Conservation (phyloP, 2,329 filamentous ascomycete species). For the Fusarium solani-melongenae region DNA sequence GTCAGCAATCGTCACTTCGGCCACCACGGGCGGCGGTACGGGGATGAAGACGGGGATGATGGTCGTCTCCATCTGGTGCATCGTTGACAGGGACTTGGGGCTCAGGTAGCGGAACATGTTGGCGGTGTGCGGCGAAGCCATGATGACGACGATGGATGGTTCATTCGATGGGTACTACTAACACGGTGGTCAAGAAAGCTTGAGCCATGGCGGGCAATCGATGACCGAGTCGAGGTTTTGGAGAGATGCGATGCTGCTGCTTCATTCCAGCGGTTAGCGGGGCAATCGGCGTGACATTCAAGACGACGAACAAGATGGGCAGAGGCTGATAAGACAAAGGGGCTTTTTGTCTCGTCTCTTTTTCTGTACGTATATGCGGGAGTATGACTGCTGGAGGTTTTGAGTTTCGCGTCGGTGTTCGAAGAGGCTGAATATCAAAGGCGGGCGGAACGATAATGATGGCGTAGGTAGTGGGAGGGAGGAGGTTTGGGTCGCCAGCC, state of each 20-base stretch:
- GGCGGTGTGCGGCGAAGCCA: constrained; percentile 21
- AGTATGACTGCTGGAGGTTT: constrained; percentile 20
- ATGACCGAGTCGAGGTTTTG: constrained; percentile 18
- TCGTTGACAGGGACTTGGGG: constrained; percentile 47
- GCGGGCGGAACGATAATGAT: constrained; percentile 12
- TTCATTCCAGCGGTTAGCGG: constrained; percentile 57
- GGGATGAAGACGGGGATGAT: constrained; percentile 45
- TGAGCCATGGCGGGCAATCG: constrained; percentile 49
- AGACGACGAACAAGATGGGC: constrained; percentile 14
- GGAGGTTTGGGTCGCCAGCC: background rate
- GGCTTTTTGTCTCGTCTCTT: constrained; percentile 6
- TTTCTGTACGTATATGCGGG: constrained; percentile 1
- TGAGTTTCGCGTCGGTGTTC: constrained; percentile 2
- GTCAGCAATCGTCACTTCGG: constrained; percentile 47
- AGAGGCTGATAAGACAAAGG: constrained; percentile 25
- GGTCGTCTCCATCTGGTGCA: constrained; percentile 45
- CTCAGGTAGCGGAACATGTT: constrained; percentile 49
- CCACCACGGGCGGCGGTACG: constrained; percentile 4
- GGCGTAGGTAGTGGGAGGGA: constrained; percentile 18
- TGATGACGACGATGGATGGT: constrained; percentile 3
- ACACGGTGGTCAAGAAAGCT: constrained; percentile 56
- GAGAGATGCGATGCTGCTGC: constrained; percentile 29
- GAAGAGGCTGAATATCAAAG: constrained; percentile 29
- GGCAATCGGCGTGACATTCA: constrained; percentile 45
- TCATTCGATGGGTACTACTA: constrained; percentile 46